Conservation (phyloP, 2,329 filamentous ascomycete species). For the Myrmaecium sp. region DNA sequence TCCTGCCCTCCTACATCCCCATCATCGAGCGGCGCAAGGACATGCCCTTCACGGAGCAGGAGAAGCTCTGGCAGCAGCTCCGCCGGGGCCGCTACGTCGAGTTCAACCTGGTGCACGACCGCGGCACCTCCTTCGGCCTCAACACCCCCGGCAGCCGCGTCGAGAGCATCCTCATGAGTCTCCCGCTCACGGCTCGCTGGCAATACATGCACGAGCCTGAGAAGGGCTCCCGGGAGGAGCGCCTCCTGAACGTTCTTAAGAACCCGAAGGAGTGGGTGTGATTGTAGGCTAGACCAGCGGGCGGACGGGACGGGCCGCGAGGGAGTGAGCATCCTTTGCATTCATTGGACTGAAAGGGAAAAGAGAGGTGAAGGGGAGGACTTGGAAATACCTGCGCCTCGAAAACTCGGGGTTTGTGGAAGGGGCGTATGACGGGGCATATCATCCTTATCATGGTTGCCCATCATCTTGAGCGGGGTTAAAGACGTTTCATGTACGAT, state of each 20-base stretch:
- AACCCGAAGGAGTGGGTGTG: constrained; percentile 45
- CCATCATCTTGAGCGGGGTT: too few species aligned
- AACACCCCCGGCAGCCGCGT: constrained; percentile 83
- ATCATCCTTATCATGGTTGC: too few species aligned
- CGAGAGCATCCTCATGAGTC: constrained; percentile 94
- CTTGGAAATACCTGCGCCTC: too few species aligned
- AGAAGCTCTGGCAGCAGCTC: constrained; percentile 95
- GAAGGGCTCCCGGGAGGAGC: constrained; percentile 58
- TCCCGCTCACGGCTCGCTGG: constrained; percentile 87
- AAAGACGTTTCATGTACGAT: too few species aligned
- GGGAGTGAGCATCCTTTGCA: too few species aligned
- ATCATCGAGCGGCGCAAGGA: constrained; percentile 81
- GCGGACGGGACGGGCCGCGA: too few species aligned
- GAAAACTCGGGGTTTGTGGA: too few species aligned
- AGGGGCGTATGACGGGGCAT: too few species aligned
- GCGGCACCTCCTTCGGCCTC: constrained; percentile 84
- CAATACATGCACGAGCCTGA: constrained; percentile 85
- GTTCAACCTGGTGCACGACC: constrained; percentile 94
- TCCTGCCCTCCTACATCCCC: constrained; percentile 79
- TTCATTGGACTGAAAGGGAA: too few species aligned
- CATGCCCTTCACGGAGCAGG: constrained; percentile 69
- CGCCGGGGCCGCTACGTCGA: constrained; percentile 91
- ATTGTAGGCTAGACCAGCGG: too few species aligned
- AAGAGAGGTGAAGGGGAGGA: too few species aligned
- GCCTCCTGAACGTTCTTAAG: constrained; percentile 55